Base-by-base conservation (phyloP, 805 yeast genomes). In the Phaffomyces antillensis region DNA sequence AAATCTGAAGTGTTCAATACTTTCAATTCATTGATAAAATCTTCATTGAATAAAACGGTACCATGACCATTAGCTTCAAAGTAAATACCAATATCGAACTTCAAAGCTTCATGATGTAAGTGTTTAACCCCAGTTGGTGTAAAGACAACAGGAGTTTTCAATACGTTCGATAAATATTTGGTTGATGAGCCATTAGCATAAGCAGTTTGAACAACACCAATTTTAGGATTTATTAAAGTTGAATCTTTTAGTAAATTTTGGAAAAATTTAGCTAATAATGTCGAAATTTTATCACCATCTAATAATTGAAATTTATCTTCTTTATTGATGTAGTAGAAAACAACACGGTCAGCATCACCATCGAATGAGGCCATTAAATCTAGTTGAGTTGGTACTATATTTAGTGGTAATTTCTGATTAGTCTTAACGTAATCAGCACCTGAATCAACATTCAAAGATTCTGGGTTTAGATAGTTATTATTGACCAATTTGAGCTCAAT, bases 21-120 rank as follows among this genome's bases (percentile, higher is more conserved):
- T 17, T 40, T 23, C 46, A 77, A 70, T 7, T 69, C 68, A 30
- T 60, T 55, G 23, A 64, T 64, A 44, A 78, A 77, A 13, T 66
- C 62, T 1, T 77, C 72, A 5, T 86, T 79, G 61, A 93, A 93
- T 18, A 88, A 71, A 7, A 91, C 95, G 0, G 99, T 93, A 13
- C 99, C 99, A 61, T 93, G 99, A n/a, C 99, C 99, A 61, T 93
- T 93, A 43, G 99, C 99, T 68, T 93, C 99, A 56, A 93, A 93
- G 66, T 93, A 93, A 15, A 93, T 81, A 24, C 99, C 99, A 49
- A 91, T 75, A 58, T 89, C 98, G 59, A 77, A 93, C 37, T 79
- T 73, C 1, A 95, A 93, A 41, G 89, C 95, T 47, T 67, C 75
- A 59, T 91, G 97, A 62, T 93, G 99, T 51, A 93, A 70, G 66